Evolutionary conservation across 139 green algal species (phyloP), one percentile per base, ranked within the genome.

Genomic region (Eudorina sp.): DNA sequence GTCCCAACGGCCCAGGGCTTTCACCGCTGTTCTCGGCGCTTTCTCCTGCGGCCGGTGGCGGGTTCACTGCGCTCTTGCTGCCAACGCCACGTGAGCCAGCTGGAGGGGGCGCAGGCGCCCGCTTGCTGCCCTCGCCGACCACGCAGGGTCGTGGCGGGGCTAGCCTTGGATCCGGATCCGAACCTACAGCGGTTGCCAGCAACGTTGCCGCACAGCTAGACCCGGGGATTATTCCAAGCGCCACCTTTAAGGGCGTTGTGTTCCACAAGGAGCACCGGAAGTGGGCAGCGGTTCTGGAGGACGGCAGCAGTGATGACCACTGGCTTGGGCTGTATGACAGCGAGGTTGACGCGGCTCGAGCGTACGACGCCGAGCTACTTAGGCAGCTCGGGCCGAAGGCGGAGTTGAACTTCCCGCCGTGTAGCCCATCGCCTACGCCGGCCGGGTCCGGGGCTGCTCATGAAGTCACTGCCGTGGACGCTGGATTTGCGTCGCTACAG

Each of bases 301-400:
- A 90, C 40, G 60, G 41, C 16, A 76, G 36, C 13, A 19, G 45
- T 7, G 43, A 68, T 3, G 34, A 43, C 14, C 58, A 84, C 16
- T 62, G 73, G 85, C 70, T 89, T 0, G 89, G 89, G 11, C 66
- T 77, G n/a, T 90, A 51, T 45, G 79, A 89, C 29, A 72, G 16
- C 3, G 85, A 92, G 38, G 79, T 89, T 23, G 89, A 90, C 27
- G 89, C 89, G 36, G 89, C 89, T 0, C 55, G 45, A 1, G 85
- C 85, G 1, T 77, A 92, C 41, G 89, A 92, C 60, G 58, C 27
- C 0, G 89, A 92, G 72, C 78, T 72, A 2, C 19, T 92, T 2
- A 74, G 76, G 14, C 75, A 70, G 40, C 87, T 88, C 51, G 89
- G 89, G 7, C 27, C 72, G 18, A 58, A 72, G 1, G 79, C 85